Evolutionary conservation across 2,329 filamentous ascomycete species (phyloP).

Genomic region (Paraphaeosphaeria sporulosa): DNA sequence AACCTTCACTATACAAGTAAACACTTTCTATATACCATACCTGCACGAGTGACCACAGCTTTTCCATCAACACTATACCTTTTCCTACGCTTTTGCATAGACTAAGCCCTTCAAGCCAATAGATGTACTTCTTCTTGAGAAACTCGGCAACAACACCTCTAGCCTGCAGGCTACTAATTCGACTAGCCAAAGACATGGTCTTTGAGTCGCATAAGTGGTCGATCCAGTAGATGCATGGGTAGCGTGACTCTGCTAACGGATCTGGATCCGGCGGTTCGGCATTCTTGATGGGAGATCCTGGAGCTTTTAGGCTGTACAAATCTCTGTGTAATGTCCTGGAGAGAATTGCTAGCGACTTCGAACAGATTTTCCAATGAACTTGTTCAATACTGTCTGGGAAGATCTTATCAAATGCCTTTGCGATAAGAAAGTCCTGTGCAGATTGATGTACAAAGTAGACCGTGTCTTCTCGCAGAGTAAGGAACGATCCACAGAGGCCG

Average conservation of each 20-base stretch:
- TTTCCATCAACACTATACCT: no score
- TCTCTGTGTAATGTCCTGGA: no score
- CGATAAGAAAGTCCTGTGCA: slow-evolving; percentile 51
- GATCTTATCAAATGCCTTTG: no score
- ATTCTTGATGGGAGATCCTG: slow-evolving; percentile 6
- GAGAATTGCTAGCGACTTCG: no score
- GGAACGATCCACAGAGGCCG: slow-evolving; percentile 7
- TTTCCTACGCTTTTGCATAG: background rate
- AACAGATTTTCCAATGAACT: no score
- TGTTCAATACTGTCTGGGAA: no score
- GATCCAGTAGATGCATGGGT: slow-evolving; percentile 3
- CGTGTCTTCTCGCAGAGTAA: background rate
- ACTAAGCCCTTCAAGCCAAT: slow-evolving; percentile 1
- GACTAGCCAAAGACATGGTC: no score
- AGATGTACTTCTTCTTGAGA: background rate
- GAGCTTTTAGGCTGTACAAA: background rate
- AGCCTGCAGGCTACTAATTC: no score
- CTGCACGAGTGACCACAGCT: no score
- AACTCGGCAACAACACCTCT: background rate
- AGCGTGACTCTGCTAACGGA: background rate
- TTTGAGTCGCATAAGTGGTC: background rate
- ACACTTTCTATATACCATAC: no score
- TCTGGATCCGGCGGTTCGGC: background rate
- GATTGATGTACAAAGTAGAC: slow-evolving; percentile 54
- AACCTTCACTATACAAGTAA: no score